These are phyloP conservation scores for Penicillium lividum DNA, from an alignment of 495 filamentous ascomycete genomes.

Conservation along the genomic window DNA sequence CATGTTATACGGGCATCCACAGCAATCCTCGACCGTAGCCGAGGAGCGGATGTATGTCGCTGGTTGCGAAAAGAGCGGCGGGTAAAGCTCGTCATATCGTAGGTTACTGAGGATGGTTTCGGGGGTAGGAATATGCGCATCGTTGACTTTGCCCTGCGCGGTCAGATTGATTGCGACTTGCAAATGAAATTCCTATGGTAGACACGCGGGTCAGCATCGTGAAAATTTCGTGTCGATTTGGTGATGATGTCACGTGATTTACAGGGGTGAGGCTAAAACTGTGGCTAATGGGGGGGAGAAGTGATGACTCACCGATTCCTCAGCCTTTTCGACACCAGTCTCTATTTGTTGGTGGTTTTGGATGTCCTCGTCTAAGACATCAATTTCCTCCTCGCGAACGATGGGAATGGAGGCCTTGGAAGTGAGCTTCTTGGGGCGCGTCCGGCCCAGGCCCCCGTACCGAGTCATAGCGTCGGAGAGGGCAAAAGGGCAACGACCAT, in stretches of 20 bases:
- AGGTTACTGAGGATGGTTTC: conserved; percentile 71
- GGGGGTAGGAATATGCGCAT: conserved; percentile 84
- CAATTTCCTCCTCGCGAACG: conserved; percentile 86
- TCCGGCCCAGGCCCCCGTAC: conserved; percentile 57
- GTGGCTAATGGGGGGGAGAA: conserved; percentile 31
- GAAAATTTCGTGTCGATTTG: conserved; percentile 35
- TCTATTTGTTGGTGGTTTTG: conserved; percentile 76
- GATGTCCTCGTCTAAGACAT: conserved; percentile 67
- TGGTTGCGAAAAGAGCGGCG: conserved; percentile 74
- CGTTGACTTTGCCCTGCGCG: conserved; percentile 71
- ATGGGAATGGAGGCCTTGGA: conserved; percentile 83
- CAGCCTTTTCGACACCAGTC: conserved; percentile 93
- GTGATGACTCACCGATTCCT: conserved; percentile 82
- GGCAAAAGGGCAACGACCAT: conserved; percentile 48
- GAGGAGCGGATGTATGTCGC: conserved; percentile 96
- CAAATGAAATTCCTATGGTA: conserved; percentile 89
- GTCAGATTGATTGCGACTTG: conserved; percentile 84
- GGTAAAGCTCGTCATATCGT: conserved; percentile 86
- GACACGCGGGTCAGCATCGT: conserved; percentile 23
- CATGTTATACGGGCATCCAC: conserved; percentile 88
- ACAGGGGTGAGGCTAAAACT: conserved; percentile 43
- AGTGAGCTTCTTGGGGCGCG: conserved; percentile 86
- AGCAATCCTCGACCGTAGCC: conserved; percentile 93
- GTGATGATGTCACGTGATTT: conserved; percentile 57
- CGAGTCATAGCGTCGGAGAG: conserved; percentile 68